Base-by-base conservation (phyloP, 495 filamentous ascomycete genomes). In the Daldinia loculata region DNA sequence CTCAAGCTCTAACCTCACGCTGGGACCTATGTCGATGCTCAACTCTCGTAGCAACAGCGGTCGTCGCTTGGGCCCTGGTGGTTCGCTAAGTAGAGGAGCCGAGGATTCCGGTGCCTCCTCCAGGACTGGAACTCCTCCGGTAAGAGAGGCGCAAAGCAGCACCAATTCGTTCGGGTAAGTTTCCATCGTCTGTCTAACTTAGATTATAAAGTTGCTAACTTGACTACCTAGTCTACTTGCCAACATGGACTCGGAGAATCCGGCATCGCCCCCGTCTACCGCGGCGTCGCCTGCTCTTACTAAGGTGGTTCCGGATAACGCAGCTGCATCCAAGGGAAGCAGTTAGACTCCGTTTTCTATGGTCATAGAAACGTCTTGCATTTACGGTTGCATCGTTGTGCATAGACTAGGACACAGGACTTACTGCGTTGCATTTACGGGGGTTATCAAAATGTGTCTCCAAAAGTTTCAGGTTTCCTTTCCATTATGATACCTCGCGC, bases 101-200 rank as follows among this genome's bases (percentile, higher is more conserved):
- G 93, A 97, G 66, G 94, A 96, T 74, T 85, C 82, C 14, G 80
- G 78, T 34, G 87, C 90, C 56, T 94, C 92, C 61, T 97, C 94
- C 60, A 90, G 95, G 71, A 95, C 91, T 66, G 91, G 90, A 73
- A 97, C 95, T 61, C 93, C 93, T 26, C 91, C 93, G 80, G 89
- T 84, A 63, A 90, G 89, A 77, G 88, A 88, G 70, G 86, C 88
- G 80, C 90, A 53, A 83, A 89, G 39, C 86, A 91, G 38, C 89
- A 91, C 64, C 59, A 99, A 98, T 82, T 89, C 93, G 71, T 99
- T 95, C 85, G 93, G 93, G 95, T 97, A 84, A 83, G 88, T 82
- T 57, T 55, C 22, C 55, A 24, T n/a, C 2, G 5, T 67, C 59
- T 24, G 48, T 70, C 61, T n/a, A 62, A 14, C 26, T 71, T 64